Base-by-base conservation (phyloP, 768 basidiomycete species). In the Xerocomellus amylosporus region DNA sequence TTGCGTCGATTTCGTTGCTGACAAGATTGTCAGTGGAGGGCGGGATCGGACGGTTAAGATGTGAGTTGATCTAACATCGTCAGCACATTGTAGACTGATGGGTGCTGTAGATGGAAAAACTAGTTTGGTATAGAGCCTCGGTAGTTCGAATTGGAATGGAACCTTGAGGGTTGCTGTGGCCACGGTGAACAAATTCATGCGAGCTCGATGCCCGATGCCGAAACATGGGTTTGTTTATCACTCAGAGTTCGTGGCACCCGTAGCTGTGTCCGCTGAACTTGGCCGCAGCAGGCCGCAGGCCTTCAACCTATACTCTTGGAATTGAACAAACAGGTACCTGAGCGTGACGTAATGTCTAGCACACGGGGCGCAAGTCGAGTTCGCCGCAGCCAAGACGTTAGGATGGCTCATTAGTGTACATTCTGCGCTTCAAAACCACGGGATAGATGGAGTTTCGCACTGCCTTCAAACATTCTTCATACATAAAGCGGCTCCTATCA, bases 11-110 rank as follows among this genome's bases (percentile, higher is more conserved):
- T 99, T 97, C 67, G 95, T 99, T 2, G 95, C 94, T 1, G 96
- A 99, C 75, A 99, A 99, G 71, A 82, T 98, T n/a, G 93, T 97
- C 59, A 96, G 93, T 66, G 96, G 95, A n/a, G 96, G 96, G 14
- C 76, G 89, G 41, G 96, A 98, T 73, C 83, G 85, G 63, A 88
- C 84, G 19, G 84, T 98, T 12, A 97, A 97, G 75, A 98, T 98
- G 92, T 97, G 66, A 61, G 91, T 43, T 5, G 13, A 1, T 30
- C 8, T 9, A 30, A 30, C 3, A 30, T 17, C 6, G 3, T 31
- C 15, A 0, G 26, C 36, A 5, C 14, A 26, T 46, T 24, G 9
- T 22, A 19, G 15, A 13, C 53, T 57, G 28, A 64, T 28, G 24
- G 7, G 36, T n/a, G 19, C 5, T 55, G 7, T 46, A 70, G 69